phyloP scores from a whole-genome alignment of 768 basidiomycete genomes.

The Chalciporus chontae region DNA sequence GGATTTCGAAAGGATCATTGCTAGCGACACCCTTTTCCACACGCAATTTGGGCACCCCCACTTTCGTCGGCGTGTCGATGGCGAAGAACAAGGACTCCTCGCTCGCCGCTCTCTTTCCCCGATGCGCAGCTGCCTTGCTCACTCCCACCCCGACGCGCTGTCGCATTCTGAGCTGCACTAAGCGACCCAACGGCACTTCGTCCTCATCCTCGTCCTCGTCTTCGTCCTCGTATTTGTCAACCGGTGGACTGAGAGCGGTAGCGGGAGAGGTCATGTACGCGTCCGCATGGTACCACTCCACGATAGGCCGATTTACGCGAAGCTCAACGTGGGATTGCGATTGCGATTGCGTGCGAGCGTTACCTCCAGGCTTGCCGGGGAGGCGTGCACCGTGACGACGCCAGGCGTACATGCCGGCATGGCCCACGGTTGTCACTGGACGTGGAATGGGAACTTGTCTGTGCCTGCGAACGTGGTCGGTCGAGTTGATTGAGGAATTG shows the following conservation, averaged over 20 bases:
- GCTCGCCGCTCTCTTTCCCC: conserved; percentile 12
- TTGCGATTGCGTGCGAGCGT: not conserved
- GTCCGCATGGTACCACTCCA: conserved; percentile 14
- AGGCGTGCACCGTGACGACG: conserved; percentile 11
- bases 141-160: not conserved
- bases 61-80: conserved; percentile 16
- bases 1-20: too few relatives aligned
- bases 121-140: not conserved
- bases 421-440: not conserved
- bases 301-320: not conserved
- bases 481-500: not conserved
- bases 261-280: conserved; percentile 15
- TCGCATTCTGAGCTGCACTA: conserved; percentile 10
- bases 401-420: conserved; percentile 16
- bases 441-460: not conserved
- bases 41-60: conserved; percentile 1
- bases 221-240: not conserved
- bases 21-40: too few relatives aligned
- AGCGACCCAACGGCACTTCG: conserved; percentile 12
- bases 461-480: not conserved
- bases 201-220: conserved; percentile 9
- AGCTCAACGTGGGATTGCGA: conserved; percentile 11
- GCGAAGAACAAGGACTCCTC: conserved; percentile 18
- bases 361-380: conserved; percentile 13
- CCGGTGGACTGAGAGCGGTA: conserved; percentile 18